Evolutionary conservation across 345 rosid genomes (phyloP).

Genomic region (Gynandropsis gynandra): DNA sequence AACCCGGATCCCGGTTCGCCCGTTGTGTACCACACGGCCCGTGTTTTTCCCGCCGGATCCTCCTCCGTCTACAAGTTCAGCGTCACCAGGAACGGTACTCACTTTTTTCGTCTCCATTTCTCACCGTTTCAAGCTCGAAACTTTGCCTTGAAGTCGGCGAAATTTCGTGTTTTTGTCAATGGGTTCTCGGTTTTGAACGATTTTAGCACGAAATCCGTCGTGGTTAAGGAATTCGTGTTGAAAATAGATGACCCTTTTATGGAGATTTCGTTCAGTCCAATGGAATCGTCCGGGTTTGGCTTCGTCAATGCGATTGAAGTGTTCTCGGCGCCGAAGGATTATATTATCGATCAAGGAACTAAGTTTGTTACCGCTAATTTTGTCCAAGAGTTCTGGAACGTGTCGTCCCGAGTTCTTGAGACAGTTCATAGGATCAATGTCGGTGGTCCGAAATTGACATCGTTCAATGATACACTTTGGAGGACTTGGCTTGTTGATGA

Average conservation of each 20-base stretch:
- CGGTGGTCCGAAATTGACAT: conserved; percentile 83
- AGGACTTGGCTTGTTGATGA: conserved; percentile 88
- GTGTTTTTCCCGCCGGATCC: conserved; percentile 44
- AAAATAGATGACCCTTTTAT: conserved; percentile 44
- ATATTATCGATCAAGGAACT: conserved; percentile 53
- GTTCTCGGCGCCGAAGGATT: conserved; percentile 79
- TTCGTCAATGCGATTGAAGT: conserved; percentile 86
- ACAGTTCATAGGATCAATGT: conserved; percentile 53
- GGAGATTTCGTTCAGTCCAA: conserved; percentile 49
- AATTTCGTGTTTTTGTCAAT: conserved; percentile 70
- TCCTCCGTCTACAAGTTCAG: conserved; percentile 40
- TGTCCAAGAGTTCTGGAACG: conserved; percentile 35
- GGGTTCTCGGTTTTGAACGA: conserved; percentile 60
- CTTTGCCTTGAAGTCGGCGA: conserved; percentile 32
- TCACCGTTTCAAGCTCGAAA: conserved; percentile 38
- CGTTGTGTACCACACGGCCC: conserved; percentile 52
- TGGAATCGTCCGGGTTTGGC: conserved; percentile 38
- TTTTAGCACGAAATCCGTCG: conserved; percentile 31
- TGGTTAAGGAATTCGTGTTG: conserved; percentile 62
- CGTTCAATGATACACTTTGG: conserved; percentile 84
- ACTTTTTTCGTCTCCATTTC: conserved; percentile 78
- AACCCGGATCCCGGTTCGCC: conserved; percentile 54
- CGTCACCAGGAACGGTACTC: conserved; percentile 53
- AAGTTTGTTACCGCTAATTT: conserved; percentile 33
- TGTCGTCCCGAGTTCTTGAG: conserved; percentile 56